Evolutionary conservation across 768 basidiomycete species (phyloP), one percentile per base, ranked within the genome.

Genomic region (Cystobasidium onofrii): DNA sequence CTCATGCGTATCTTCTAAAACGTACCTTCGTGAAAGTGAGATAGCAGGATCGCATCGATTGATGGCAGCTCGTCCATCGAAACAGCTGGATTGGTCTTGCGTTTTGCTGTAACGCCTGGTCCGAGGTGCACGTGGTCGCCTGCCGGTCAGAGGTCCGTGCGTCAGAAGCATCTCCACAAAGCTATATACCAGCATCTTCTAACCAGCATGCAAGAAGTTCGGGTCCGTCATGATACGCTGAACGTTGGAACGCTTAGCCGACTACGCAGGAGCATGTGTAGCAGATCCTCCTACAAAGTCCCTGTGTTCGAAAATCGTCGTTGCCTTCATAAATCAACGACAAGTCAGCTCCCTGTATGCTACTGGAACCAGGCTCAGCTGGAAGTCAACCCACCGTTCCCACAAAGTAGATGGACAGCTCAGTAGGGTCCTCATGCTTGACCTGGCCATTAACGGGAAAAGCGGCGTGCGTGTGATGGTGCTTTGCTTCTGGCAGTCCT

Each of bases 81-180:
- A 31, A 81, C 74, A 13, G 81, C 79, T 4, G 81, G 81, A 62
- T 81, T 77, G 1, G 80, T 81, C 65, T 79, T 63, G 7, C 81
- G 73, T 50, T 76, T 75, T 1, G 76, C 79, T 17, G 77, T 79
- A 15, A 82, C 80, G 0, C 81, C 81, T 0, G 81, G 81, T 9
- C 78, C 78, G 0, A 79, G 76, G 34, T 74, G 75, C 9, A 74
- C 66, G 27, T 74, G 61, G 33, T 66, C 73, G 65, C 64, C 54
- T 72, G 27, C 23, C 6, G 39, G 15, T 39, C 39, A 39, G 39
- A 15, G 18, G 64, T 23, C 10, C 29, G 34, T 62, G n/a, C n/a
- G 79, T 39, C 6, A 31, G 36, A 39, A 20, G 20, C 33, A 20
- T 31, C 33, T 20, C 36, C 78, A 72, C 80, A 80, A 34, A 81